phyloP scores from a whole-genome alignment of 2,329 filamentous ascomycete genomes.

The Chaetothyriales sp. region DNA sequence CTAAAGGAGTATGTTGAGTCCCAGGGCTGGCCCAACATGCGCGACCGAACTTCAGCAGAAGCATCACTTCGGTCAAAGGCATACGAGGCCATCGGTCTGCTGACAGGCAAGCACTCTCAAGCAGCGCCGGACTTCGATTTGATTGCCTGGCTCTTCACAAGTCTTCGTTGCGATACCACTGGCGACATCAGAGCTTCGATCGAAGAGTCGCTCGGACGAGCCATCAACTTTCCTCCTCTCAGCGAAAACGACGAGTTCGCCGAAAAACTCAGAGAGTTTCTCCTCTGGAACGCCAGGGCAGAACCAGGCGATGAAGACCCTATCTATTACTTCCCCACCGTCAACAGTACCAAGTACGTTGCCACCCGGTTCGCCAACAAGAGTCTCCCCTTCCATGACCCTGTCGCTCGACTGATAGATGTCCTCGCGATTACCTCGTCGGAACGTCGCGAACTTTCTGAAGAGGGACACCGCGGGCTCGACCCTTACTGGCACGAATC shows the following conservation, averaged over 20 bases:
- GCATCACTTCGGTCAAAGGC: conserved; percentile 60
- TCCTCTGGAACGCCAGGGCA: conserved; percentile 55
- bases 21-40: conserved; percentile 65
- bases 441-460: conserved; percentile 68
- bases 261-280: conserved; percentile 38
- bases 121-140: conserved; percentile 42
- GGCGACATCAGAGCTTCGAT: conserved; percentile 71
- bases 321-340: conserved; percentile 30
- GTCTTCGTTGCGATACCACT: conserved; percentile 63
- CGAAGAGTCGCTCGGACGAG: conserved; percentile 70
- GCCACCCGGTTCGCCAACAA: conserved; percentile 81
- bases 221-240: conserved; percentile 48
- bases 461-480: conserved; percentile 79
- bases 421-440: conserved; percentile 62
- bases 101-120: conserved; percentile 47
- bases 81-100: conserved; percentile 79
- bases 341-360: conserved; percentile 67
- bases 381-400: conserved; percentile 66
- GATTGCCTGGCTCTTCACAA: conserved; percentile 68
- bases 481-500: conserved; percentile 57
- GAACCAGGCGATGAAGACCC: conserved; percentile 27
- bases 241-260: conserved; percentile 28
- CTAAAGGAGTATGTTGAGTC: conserved; percentile 61
- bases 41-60: conserved; percentile 46
- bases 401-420: conserved; percentile 74